A percentile compares a stretch with the other conserved stretches of the same genome.
Conservation (phyloP, 2,329 filamentous ascomycete species). For the Kalmusia sp. region DNA sequence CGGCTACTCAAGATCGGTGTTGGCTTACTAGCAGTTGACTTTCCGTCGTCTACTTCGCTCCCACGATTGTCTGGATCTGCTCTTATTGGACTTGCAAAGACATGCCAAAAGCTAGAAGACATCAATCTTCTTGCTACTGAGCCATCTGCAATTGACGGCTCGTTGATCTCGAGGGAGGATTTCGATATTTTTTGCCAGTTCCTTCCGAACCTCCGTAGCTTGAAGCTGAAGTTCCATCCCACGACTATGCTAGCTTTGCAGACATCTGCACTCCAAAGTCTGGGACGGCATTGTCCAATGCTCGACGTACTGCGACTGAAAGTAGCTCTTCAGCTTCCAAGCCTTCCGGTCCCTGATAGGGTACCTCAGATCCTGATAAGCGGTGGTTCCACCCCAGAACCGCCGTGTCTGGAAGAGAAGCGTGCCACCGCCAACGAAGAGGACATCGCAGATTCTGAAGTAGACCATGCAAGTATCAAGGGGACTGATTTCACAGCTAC, state of each 20-base stretch:
- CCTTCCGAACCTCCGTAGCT: conserved; percentile 26
- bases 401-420: not conserved
- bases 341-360: conserved; percentile 15
- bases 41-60: conserved; percentile 30
- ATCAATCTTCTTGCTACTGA: conserved; percentile 34
- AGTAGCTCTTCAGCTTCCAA: conserved; percentile 31
- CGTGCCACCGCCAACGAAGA: not conserved
- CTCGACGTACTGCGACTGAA: conserved; percentile 38
- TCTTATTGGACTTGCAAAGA: conserved; percentile 27
- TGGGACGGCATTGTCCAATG: conserved; percentile 31
- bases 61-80: conserved; percentile 28
- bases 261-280: conserved; percentile 32
- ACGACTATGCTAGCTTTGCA: conserved; percentile 30
- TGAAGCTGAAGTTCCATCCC: conserved; percentile 38
- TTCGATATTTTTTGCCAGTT: conserved; percentile 37
- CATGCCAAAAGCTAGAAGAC: conserved; percentile 31
- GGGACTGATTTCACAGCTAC: not conserved
- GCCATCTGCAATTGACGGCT: conserved; percentile 38
- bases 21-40: conserved; percentile 28
- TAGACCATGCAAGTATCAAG: not conserved
- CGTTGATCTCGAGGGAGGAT: conserved; percentile 29
- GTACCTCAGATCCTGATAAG: conserved; percentile 16
- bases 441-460: not conserved
- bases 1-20: conserved; percentile 33
- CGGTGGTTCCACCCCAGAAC: conserved; percentile 10